phyloP scores from a whole-genome alignment of 345 rosid genomes.

The Hibiscus tridactylites region DNA sequence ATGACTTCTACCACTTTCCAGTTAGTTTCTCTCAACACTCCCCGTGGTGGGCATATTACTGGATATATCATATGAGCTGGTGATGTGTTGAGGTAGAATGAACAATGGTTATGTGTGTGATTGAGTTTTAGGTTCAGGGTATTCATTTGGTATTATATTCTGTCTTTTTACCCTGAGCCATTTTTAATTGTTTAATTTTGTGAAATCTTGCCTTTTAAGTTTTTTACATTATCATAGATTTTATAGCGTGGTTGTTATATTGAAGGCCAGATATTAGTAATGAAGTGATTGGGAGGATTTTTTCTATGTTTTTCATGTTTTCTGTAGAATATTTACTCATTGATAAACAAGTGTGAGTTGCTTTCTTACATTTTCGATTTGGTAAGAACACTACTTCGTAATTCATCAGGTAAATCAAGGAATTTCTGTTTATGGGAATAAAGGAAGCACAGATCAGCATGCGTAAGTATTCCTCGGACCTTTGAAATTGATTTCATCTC shows the following conservation, averaged over 20 bases:
- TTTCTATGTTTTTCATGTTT: neutral
- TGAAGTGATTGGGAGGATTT: neutral
- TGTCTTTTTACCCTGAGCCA: neutral
- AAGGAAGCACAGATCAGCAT: slow-evolving; percentile 99
- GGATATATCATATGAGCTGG: neutral
- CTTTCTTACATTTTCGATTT: neutral
- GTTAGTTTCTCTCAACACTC: neutral
- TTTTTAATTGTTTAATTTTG: neutral
- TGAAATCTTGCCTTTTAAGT: neutral
- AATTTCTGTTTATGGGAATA: slow-evolving; percentile 88
- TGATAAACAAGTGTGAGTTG: neutral
- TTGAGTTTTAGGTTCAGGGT: neutral
- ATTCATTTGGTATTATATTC: neutral
- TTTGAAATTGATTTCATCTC: neutral
- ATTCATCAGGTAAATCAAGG: slow-evolving; percentile 90
- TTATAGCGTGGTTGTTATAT: neutral
- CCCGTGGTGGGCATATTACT: neutral
- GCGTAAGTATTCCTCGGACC: slow-evolving; percentile 56
- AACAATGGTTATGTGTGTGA: neutral
- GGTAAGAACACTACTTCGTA: slow-evolving; percentile 7
- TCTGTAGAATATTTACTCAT: neutral
- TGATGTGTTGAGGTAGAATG: neutral
- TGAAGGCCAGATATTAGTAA: neutral
- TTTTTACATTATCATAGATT: neutral
- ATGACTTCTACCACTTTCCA: neutral